Conservation (phyloP, 495 filamentous ascomycete species). For the Diplogelasinospora grovesii region DNA sequence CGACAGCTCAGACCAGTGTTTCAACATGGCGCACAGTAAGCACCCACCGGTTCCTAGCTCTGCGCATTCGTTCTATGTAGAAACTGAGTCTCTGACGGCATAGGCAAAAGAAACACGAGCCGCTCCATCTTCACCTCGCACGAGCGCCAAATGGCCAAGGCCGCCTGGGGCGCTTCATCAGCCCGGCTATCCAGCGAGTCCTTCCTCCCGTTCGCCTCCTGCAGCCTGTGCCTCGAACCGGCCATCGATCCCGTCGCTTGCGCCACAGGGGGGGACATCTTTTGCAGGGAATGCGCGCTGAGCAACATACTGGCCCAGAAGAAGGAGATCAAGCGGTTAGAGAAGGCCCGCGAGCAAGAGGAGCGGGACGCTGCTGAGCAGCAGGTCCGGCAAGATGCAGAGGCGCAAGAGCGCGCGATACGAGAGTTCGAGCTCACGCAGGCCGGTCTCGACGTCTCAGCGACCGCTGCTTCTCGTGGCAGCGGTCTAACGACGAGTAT, state of each 20-base stretch:
- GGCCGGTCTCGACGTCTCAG: slow-evolving; percentile 64
- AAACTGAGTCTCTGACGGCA: slow-evolving; percentile 15
- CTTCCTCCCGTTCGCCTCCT: slow-evolving; percentile 88
- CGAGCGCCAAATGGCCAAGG: slow-evolving; percentile 74
- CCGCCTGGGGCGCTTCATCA: slow-evolving; percentile 71
- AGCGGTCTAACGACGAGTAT: too few species aligned
- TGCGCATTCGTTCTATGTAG: neutral
- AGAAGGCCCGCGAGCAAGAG: slow-evolving; percentile 57
- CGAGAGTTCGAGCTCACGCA: slow-evolving; percentile 60
- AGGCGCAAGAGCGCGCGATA: slow-evolving; percentile 51
- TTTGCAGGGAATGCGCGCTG: slow-evolving; percentile 92
- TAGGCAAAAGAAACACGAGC: slow-evolving; percentile 91
- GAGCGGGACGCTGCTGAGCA: slow-evolving; percentile 50
- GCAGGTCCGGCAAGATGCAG: slow-evolving; percentile 46
- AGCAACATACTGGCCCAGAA: slow-evolving; percentile 84
- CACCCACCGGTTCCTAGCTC: neutral
- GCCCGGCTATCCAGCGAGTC: slow-evolving; percentile 88
- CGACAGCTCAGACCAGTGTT: too few species aligned
- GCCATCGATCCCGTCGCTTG: slow-evolving; percentile 73
- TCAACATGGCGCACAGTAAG: slow-evolving; percentile 53
- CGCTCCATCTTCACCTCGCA: slow-evolving; percentile 93
- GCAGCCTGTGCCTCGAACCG: slow-evolving; percentile 79
- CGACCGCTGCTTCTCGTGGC: too few species aligned
- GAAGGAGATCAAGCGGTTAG: slow-evolving; percentile 83
- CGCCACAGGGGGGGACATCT: slow-evolving; percentile 79